Percentiles rank a stretch among this genome's conserved stretches.
Evolutionary conservation across 2,329 filamentous ascomycete genomes (phyloP).

Genomic region (Coniella lustricola): DNA sequence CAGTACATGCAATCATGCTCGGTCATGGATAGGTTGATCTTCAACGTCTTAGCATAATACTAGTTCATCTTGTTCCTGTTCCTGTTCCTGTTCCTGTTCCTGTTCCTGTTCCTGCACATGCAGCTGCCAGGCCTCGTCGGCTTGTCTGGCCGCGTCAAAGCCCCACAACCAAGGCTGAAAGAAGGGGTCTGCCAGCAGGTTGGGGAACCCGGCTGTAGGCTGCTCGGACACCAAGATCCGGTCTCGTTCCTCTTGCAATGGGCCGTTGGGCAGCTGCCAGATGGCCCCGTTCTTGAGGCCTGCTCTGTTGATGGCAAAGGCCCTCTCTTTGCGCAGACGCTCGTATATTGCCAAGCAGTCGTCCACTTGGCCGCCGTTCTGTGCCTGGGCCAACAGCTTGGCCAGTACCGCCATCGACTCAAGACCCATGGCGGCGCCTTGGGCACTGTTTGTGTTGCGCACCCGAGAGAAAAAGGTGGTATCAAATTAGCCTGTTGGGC

Average conservation of each 20-base stretch:
- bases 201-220: constrained; percentile 18
- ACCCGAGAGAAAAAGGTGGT: too few relatives aligned
- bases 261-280: constrained; percentile 20
- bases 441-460: constrained; percentile 16
- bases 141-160: constrained; percentile 15
- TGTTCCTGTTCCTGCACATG: constrained; percentile 16
- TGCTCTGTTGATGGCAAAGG: constrained; percentile 15
- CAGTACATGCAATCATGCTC: too few relatives aligned
- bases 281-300: constrained; percentile 17
- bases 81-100: too few relatives aligned
- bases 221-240: constrained; percentile 15
- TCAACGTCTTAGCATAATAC: too few relatives aligned
- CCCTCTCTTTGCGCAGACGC: constrained; percentile 18
- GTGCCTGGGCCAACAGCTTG: constrained; percentile 15
- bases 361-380: constrained; percentile 5
- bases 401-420: constrained; percentile 18
- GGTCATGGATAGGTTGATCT: too few relatives aligned
- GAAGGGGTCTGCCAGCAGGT: constrained; percentile 19
- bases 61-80: too few relatives aligned
- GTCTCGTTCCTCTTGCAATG: constrained; percentile 17
- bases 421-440: constrained; percentile 18
- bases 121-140: constrained; percentile 16
- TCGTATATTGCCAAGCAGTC: constrained; percentile 16
- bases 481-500: not conserved
- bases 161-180: constrained; percentile 21